Evolutionary conservation across 2,329 filamentous ascomycete genomes (phyloP).

Genomic region (Madurella mycetomatis): DNA sequence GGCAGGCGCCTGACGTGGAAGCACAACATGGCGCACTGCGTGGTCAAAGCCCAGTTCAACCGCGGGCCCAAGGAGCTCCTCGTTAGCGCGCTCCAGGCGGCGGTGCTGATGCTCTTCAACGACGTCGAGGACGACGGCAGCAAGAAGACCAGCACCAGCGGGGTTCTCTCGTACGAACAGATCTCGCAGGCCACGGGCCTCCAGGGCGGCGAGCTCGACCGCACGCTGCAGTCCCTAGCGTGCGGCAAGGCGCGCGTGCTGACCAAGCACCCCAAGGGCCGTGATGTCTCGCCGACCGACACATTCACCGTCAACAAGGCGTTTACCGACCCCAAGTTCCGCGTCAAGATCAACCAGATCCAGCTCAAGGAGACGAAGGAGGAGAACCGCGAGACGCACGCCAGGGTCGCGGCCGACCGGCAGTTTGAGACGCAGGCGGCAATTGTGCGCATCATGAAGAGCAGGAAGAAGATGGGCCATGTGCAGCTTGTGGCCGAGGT

Average conservation of each 20-base stretch:
- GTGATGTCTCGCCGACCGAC: conserved; percentile 73
- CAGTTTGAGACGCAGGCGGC: conserved; percentile 97
- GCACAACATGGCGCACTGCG: conserved; percentile 85
- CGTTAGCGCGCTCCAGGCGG: conserved; percentile 87
- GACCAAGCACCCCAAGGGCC: conserved; percentile 76
- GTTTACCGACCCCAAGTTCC: conserved; percentile 77
- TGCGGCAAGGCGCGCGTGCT: conserved; percentile 85
- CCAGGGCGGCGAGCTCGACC: conserved; percentile 71
- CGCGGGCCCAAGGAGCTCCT: conserved; percentile 82
- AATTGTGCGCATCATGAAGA: conserved; percentile 97
- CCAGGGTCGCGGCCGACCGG: conserved; percentile 80
- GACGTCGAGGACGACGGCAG: conserved; percentile 43
- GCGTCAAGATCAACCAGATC: conserved; percentile 98
- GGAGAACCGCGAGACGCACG: conserved; percentile 91
- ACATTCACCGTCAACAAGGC: conserved; percentile 75
- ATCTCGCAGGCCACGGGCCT: conserved; percentile 72
- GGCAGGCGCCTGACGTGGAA: conserved; percentile 88
- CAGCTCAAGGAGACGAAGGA: conserved; percentile 93
- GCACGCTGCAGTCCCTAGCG: conserved; percentile 90
- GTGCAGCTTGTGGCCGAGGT: conserved; percentile 86
- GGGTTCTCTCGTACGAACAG: conserved; percentile 67
- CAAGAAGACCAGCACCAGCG: conserved; percentile 35
- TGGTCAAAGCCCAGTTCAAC: conserved; percentile 74
- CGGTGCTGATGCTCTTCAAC: conserved; percentile 89
- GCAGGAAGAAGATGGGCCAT: conserved; percentile 79